Evolutionary conservation across 495 filamentous ascomycete genomes (phyloP).

Genomic region (Lophium mytilinum): DNA sequence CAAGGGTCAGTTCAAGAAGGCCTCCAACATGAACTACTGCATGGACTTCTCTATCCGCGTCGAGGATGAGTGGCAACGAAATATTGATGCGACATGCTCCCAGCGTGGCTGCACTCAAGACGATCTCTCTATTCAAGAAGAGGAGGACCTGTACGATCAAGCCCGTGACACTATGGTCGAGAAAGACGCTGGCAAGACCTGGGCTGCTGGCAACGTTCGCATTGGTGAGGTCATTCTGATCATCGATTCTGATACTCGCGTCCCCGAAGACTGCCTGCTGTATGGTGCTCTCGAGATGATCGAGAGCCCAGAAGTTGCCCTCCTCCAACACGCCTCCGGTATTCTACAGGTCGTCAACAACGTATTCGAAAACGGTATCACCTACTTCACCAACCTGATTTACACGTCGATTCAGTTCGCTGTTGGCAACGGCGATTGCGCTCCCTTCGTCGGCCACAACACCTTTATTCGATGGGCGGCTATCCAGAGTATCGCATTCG

Average conservation of each 20-base stretch:
- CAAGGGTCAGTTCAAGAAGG: conserved; percentile 56
- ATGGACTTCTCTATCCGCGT: conserved; percentile 68
- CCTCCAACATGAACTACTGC: conserved; percentile 79
- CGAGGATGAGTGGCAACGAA: conserved; percentile 52
- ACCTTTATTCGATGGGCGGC: conserved; percentile 27
- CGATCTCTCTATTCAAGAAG: conserved; percentile 63
- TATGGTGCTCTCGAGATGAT: conserved; percentile 36
- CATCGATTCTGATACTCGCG: conserved; percentile 28
- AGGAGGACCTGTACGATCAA: conserved; percentile 31
- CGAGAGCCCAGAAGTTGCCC: conserved; percentile 35
- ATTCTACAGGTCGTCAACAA: conserved; percentile 36
- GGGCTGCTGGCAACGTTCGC: conserved; percentile 68
- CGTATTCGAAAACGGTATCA: conserved; percentile 46
- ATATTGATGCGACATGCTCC: conserved; percentile 40
- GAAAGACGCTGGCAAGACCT: conserved; percentile 54
- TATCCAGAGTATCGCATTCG: conserved; percentile 39
- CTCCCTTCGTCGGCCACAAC: conserved; percentile 44
- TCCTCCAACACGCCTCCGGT: conserved; percentile 36
- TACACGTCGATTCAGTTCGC: conserved; percentile 69
- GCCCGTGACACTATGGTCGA: conserved; percentile 17
- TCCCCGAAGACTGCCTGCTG: conserved; percentile 35
- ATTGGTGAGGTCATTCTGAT: conserved; percentile 26
- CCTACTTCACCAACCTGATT: conserved; percentile 72
- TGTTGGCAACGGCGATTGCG: conserved; percentile 69
- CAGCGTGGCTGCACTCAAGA: conserved; percentile 56